Evolutionary conservation across 2,329 filamentous ascomycete genomes (phyloP), one percentile per base, ranked within the genome.

Genomic region (Fusarium sp.): DNA sequence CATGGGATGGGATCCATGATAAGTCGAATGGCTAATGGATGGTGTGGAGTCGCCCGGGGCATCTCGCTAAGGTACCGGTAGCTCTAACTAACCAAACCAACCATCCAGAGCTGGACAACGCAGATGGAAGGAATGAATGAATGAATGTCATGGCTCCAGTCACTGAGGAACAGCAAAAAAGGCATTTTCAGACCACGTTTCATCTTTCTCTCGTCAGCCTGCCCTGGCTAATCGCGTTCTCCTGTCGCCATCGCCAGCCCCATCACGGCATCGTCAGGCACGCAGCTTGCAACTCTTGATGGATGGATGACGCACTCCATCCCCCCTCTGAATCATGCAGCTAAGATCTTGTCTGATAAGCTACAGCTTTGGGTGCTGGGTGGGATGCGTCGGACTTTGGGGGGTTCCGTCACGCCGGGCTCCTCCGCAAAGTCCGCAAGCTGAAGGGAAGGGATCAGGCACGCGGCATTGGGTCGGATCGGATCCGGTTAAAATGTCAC

Each of bases 261-360:
- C 25, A 63, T 65, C 40, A 20, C 63, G 36, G 50, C 33, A 71
- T 70, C 56, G n/a, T 47, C 61, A 66, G 40, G 36, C 64, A 63
- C 70, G 56, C 60, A 50, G 56, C 38, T 50, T 20, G 13, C 31
- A 35, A 36, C 16, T 71, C 56, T 72, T 33, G 61, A 69, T 59
- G 52, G 63, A 65, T 74, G 72, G 59, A 74, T 74, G 73, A 74
- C 73, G 73, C 73, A 75, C 63, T 63, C 52, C 42, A 54, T 31
- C 47, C 45, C 62, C 36, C 42, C 50, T 54, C 58, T 68, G 70
- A 61, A 25, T 36, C 52, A 72, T 75, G 60, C 63, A 68, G 65
- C 63, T 70, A 64, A 70, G 69, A 75, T 73, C 72, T 74, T 74
- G 72, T 66, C 65, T 70, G 72, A 70, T 74, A 74, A 74, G 71